Evolutionary conservation across 2,329 filamentous ascomycete genomes (phyloP), one percentile per base, ranked within the genome.

Genomic region (Grosmannia penicillata): DNA sequence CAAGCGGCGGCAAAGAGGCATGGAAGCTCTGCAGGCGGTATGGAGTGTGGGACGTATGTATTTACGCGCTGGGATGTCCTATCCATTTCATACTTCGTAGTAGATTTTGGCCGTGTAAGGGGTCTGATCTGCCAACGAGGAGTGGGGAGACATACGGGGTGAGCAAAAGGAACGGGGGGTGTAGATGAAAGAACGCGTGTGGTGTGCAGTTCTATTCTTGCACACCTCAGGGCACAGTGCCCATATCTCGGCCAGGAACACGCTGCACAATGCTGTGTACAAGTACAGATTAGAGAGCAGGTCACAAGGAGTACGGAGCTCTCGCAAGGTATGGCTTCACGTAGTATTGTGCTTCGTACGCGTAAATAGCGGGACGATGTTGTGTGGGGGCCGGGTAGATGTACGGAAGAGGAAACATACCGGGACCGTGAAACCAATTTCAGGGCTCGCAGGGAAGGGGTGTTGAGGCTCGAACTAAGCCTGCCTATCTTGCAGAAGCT

Each of bases 21-120:
- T n/a, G n/a, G n/a, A n/a, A n/a, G n/a, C n/a, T n/a, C n/a, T n/a
- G n/a, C n/a, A n/a, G n/a, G n/a, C n/a, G 19, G n/a, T 24, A 28
- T 13, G 19, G 23, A 19, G 24, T 37, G 37, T 37, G 33, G 35
- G 37, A 38, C 33, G 32, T 38, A 40, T 27, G 29, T 35, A 39
- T 37, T 42, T 39, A 44, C 40, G 38, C 44, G 43, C 37, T 40
- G 42, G 37, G 31, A 38, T 37, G 33, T 27, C 31, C 42, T n/a
- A n/a, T n/a, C n/a, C 25, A 41, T 36, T 38, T 33, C 36, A 33
- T 31, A 36, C 33, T 43, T 33, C 35, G n/a, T n/a, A n/a, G n/a
- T n/a, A 37, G 33, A 33, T 29, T 32, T 39, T 36, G 14, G 24
- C 6, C 19, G 33, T 35, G 23, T 27, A 24, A 28, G 18, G 38